Conservation (phyloP, 805 yeast species). For the Dipodascus geniculatus region DNA sequence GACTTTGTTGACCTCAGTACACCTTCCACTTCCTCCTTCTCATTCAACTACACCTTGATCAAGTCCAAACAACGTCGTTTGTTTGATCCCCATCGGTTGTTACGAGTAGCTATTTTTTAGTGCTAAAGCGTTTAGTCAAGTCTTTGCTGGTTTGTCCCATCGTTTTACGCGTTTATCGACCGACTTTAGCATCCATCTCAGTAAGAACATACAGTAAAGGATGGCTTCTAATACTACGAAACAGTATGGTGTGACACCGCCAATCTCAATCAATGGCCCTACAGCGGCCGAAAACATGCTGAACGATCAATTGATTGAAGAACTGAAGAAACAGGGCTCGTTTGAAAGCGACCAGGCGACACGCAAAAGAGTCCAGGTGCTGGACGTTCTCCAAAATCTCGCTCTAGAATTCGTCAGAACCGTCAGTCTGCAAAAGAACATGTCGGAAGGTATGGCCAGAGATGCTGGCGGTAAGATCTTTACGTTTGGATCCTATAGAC, state of each 20-base stretch:
- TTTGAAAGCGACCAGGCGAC: constrained; percentile 85
- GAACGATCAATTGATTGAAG: constrained; percentile 67
- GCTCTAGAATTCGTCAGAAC: constrained; percentile 71
- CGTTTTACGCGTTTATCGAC: background rate
- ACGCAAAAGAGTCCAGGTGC: constrained; percentile 61
- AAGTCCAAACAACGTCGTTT: too few species aligned
- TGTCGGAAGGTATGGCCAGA: constrained; percentile 94
- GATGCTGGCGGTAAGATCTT: constrained; percentile 98
- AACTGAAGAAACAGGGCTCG: constrained; percentile 71
- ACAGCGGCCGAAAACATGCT: constrained; percentile 65
- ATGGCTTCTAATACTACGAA: constrained; percentile 4
- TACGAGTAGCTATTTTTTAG: too few species aligned
- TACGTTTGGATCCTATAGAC: constrained; percentile 85
- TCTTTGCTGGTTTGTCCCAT: too few species aligned
- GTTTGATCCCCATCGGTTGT: too few species aligned
- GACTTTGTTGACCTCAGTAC: too few species aligned
- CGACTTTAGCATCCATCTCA: too few species aligned
- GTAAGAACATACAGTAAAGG: background rate
- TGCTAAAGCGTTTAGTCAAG: too few species aligned
- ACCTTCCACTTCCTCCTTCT: background rate
- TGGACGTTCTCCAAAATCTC: constrained; percentile 58
- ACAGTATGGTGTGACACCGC: constrained; percentile 63
- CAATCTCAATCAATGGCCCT: constrained; percentile 78
- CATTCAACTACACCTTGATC: too few species aligned
- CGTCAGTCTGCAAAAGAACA: constrained; percentile 71